A percentile compares a stretch with the other conserved stretches of the same genome.
phyloP scores from a whole-genome alignment of 768 basidiomycete species.

The Rhizopogon salebrosus region DNA sequence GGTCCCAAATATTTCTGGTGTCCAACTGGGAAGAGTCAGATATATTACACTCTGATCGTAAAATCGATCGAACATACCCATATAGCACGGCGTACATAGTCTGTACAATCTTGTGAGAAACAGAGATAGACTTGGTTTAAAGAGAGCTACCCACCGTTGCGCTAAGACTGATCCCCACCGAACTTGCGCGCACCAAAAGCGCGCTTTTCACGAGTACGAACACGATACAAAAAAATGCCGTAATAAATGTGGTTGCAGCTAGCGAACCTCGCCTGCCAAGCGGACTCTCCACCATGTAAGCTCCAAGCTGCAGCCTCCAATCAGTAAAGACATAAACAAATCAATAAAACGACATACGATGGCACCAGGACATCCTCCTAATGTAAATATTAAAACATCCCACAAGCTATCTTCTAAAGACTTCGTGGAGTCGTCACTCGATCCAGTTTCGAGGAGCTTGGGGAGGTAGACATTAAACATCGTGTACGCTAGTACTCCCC shows the following conservation, averaged over 20 bases:
- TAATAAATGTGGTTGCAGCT: conserved; percentile 69
- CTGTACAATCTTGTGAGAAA: conserved; percentile 25
- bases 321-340: conserved; percentile 1
- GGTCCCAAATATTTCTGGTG: conserved; percentile 82
- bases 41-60: background rate
- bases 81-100: conserved; percentile 88
- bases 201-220: conserved; percentile 59
- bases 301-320: conserved; percentile 57
- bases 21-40: conserved; percentile 46
- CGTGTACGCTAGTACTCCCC: conserved; percentile 57
- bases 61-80: conserved; percentile 31
- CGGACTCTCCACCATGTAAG: conserved; percentile 67
- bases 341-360: conserved; percentile 44
- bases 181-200: conserved; percentile 58
- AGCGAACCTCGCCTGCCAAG: conserved; percentile 72
- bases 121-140: background rate
- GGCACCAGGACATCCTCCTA: conserved; percentile 82
- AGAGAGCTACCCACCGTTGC: conserved; percentile 40
- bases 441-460: conserved; percentile 66
- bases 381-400: conserved; percentile 83
- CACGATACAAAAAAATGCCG: conserved; percentile 65
- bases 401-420: conserved; percentile 61
- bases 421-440: conserved; percentile 28
- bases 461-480: conserved; percentile 94
- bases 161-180: conserved; percentile 73